Conservation (phyloP, 441 rosid species). For the Francoa sonchifolia region DNA sequence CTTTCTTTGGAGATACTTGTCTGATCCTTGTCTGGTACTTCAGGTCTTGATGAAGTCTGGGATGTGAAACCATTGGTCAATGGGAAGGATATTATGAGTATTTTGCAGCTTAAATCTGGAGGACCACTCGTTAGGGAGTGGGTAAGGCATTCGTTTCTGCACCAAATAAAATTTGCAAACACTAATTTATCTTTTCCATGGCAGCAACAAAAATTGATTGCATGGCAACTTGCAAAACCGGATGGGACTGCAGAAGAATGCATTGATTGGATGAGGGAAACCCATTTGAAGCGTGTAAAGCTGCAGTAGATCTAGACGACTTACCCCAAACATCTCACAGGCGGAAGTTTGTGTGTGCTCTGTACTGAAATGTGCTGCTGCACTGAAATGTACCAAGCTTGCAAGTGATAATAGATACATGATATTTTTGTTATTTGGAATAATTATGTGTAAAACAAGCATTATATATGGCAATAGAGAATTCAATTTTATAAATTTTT, state of each 20-base stretch:
- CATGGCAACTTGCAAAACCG: conserved; percentile 83
- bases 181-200: conserved; percentile 10
- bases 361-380: too few species aligned
- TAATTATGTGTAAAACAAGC: too few species aligned
- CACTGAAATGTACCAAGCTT: too few species aligned
- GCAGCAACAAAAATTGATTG: conserved; percentile 67
- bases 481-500: too few species aligned
- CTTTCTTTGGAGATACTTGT: too few species aligned
- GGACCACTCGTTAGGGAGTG: conserved; percentile 79
- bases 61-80: conserved; percentile 65
- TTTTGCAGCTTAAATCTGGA: conserved; percentile 64
- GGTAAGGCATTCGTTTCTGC: conserved; percentile 31
- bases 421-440: too few species aligned
- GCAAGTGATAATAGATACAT: too few species aligned
- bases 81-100: conserved; percentile 69
- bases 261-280: conserved; percentile 76
- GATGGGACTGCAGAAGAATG: conserved; percentile 65
- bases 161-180: background rate
- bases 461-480: too few species aligned
- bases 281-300: conserved; percentile 46
- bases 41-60: conserved; percentile 82
- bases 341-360: too few species aligned
- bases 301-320: conserved; percentile 15
- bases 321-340: background rate
- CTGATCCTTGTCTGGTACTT: background rate